These are phyloP conservation scores for Taphrina deformans DNA, from an alignment of 1,139 yeast species.

Conservation along the genomic window DNA sequence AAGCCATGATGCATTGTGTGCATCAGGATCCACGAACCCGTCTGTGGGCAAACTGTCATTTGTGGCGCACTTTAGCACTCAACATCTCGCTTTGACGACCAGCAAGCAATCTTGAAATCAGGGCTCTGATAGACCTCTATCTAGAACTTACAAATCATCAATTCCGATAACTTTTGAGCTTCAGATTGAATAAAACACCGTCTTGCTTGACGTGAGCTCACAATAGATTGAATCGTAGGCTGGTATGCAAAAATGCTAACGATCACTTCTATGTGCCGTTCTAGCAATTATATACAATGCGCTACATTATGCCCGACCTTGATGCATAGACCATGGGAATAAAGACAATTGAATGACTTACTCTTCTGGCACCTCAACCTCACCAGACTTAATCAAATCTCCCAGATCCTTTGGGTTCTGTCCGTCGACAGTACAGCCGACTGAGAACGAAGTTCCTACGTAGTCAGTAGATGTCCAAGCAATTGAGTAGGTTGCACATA, in stretches of 20 bases:
- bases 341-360: neutral
- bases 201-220: too few species aligned
- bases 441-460: constrained; percentile 35
- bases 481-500: constrained; percentile 60
- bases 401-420: constrained; percentile 97
- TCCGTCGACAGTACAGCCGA: constrained; percentile 76
- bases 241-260: neutral
- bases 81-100: too few species aligned
- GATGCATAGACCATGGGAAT: neutral
- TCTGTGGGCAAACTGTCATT: too few species aligned
- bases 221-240: too few species aligned
- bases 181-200: too few species aligned
- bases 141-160: too few species aligned
- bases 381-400: constrained; percentile 35
- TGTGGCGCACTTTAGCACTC: neutral
- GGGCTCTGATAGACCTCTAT: too few species aligned
- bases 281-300: neutral
- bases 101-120: too few species aligned
- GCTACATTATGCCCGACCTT: neutral
- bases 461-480: constrained; percentile 40
- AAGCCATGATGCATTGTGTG: too few species aligned
- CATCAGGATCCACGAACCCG: too few species aligned
- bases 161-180: too few species aligned
- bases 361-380: constrained; percentile 32
- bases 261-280: constrained; percentile 13